A percentile compares a stretch with the other conserved stretches of the same genome.
phyloP scores from a whole-genome alignment of 306 rosid genomes.

The Castanospermum australe region DNA sequence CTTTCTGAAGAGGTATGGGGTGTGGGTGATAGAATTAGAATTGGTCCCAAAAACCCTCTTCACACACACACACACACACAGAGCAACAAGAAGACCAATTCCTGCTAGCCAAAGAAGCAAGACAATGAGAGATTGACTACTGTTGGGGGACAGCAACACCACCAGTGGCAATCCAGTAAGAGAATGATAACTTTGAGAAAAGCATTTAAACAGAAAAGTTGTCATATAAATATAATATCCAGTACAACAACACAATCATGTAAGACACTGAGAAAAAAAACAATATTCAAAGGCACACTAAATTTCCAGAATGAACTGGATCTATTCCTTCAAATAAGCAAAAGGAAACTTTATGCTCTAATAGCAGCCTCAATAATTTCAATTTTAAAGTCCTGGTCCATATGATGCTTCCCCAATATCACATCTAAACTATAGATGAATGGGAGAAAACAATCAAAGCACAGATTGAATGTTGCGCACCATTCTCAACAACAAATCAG shows the following conservation, averaged over 20 bases:
- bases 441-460: not conserved
- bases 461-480: not conserved
- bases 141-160: not conserved
- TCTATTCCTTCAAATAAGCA: not conserved
- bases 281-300: not conserved
- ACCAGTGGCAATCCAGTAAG: not conserved
- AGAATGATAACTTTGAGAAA: not conserved
- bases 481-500: constrained; percentile 8
- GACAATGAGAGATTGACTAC: not conserved
- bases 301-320: constrained; percentile 17
- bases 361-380: not conserved
- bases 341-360: not conserved
- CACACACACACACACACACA: not conserved
- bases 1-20: not conserved
- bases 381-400: not conserved
- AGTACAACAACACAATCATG: not conserved
- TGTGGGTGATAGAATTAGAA: not conserved
- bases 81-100: not conserved
- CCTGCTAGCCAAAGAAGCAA: not conserved
- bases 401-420: not conserved
- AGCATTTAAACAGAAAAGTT: not conserved
- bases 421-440: not conserved
- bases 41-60: not conserved
- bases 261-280: not conserved
- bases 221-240: not conserved